A percentile compares a stretch with the other conserved stretches of the same genome.
These are phyloP conservation scores for Claviceps sp. DNA, from an alignment of 2,329 filamentous ascomycete species.

Conservation along the genomic window DNA sequence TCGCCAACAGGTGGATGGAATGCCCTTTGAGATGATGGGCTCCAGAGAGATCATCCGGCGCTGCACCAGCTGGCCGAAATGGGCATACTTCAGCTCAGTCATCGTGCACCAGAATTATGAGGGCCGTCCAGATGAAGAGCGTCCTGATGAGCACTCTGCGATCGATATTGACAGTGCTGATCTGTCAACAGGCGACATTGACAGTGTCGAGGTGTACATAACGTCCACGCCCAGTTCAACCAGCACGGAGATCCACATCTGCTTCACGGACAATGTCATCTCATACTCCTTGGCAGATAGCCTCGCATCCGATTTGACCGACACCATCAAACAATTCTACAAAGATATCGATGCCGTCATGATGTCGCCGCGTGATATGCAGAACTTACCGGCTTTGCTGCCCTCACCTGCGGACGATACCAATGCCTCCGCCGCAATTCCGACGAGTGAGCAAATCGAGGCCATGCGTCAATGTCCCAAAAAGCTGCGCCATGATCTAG, in stretches of 20 bases:
- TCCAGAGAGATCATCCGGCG: not conserved
- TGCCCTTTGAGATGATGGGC: constrained; percentile 2
- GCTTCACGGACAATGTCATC: constrained; percentile 2
- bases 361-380: not conserved
- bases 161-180: constrained; percentile 2
- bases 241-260: not conserved
- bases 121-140: not conserved
- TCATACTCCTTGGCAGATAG: not conserved
- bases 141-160: not conserved
- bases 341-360: not conserved
- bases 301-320: not conserved
- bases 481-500: not conserved
- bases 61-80: constrained; percentile 2
- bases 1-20: not conserved
- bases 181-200: constrained; percentile 2
- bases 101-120: constrained; percentile 2
- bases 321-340: not conserved
- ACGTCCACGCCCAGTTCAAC: constrained; percentile 1
- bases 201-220: constrained; percentile 3
- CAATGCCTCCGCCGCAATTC: too few relatives aligned
- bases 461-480: not conserved
- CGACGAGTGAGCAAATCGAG: not conserved
- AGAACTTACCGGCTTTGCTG: not conserved
- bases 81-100: constrained; percentile 1
- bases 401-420: not conserved